Percentiles rank a stretch among this genome's conserved stretches.
phyloP scores from a whole-genome alignment of 139 green algal species.

The Chlorella sp. region DNA sequence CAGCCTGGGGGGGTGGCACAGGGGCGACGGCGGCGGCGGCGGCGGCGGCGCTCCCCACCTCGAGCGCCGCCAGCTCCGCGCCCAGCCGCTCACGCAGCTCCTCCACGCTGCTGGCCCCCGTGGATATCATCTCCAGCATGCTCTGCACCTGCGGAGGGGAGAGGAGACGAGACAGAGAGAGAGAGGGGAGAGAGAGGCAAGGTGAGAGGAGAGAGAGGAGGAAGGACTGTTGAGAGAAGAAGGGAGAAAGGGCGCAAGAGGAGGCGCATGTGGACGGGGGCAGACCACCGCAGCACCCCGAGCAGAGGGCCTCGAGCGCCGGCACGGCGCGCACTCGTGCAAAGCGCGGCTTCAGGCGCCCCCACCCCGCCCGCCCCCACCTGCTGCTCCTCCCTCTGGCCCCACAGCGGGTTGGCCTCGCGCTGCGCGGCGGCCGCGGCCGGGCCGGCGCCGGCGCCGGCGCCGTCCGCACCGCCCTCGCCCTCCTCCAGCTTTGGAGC shows the following conservation, averaged over 20 bases:
- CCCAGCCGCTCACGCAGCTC: slow-evolving; percentile 47
- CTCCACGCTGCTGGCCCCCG: slow-evolving; percentile 48
- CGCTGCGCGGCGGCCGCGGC: neutral
- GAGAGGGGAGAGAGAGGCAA: no score
- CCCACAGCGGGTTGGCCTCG: slow-evolving; percentile 20
- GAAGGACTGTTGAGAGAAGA: no score
- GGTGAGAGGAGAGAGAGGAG: no score
- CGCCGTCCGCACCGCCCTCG: neutral
- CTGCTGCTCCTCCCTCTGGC: slow-evolving; percentile 27
- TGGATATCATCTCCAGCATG: slow-evolving; percentile 53
- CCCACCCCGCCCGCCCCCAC: slow-evolving; percentile 1
- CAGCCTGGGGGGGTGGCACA: no score
- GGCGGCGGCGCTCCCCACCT: slow-evolving; percentile 38
- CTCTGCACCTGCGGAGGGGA: neutral
- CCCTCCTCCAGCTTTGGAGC: neutral
- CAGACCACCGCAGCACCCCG: no score
- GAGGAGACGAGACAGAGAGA: no score
- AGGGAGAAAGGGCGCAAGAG: no score
- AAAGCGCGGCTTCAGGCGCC: neutral
- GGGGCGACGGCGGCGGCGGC: no score
- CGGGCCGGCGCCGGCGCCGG: neutral
- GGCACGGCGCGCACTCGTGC: neutral
- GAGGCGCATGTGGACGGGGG: no score
- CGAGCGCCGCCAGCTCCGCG: slow-evolving; percentile 48
- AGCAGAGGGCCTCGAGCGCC: no score